Evolutionary conservation across 106 monocot genomes (phyloP).

Genomic region (Agapanthus africanus): DNA sequence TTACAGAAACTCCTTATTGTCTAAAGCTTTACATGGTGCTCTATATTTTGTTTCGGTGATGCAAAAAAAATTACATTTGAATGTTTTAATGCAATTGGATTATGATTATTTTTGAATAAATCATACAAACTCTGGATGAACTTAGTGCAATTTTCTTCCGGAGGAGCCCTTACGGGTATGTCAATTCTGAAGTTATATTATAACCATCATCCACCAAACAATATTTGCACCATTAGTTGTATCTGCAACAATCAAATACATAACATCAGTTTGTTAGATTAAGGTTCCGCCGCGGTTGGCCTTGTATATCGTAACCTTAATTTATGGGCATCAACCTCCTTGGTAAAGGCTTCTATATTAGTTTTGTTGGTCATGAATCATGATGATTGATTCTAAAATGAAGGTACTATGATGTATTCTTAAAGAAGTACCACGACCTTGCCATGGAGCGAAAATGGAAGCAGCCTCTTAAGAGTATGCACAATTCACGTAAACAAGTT

Average conservation of each 20-base stretch:
- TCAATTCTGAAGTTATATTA: neutral
- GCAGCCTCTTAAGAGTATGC: slow-evolving; percentile 59
- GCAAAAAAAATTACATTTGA: neutral
- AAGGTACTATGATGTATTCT: slow-evolving; percentile 76
- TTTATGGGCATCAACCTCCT: neutral
- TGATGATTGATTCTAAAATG: slow-evolving; percentile 2
- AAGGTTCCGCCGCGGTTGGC: too few species aligned
- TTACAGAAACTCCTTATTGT: neutral
- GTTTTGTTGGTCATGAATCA: neutral
- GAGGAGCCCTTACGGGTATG: neutral
- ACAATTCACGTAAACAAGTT: neutral
- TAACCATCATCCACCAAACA: neutral
- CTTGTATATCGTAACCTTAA: neutral
- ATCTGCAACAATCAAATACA: neutral
- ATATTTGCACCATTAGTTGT: neutral
- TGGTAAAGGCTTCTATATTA: neutral
- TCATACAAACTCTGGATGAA: neutral
- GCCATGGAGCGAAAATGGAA: slow-evolving; percentile 46
- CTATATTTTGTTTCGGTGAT: neutral
- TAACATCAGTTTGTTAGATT: neutral
- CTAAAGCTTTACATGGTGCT: neutral
- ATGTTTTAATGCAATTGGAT: neutral
- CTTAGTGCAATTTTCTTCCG: neutral
- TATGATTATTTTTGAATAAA: neutral
- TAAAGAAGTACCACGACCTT: slow-evolving; percentile 53